Evolutionary conservation across 2,329 filamentous ascomycete species (phyloP).

Genomic region (Xylaria sp.): DNA sequence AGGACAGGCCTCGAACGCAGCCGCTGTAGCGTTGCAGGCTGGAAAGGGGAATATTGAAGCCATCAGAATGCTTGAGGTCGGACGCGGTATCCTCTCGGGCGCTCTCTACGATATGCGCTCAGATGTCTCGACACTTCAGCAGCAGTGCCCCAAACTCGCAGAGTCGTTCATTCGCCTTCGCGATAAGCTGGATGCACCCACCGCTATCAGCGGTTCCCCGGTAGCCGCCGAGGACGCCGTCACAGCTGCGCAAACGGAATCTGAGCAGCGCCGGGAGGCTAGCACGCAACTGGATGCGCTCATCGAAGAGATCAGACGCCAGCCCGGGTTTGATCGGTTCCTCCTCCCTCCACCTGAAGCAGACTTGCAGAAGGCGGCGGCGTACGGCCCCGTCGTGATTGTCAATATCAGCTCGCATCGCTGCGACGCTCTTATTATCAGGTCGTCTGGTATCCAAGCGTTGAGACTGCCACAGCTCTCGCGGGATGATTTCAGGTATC

Average conservation of each 20-base stretch:
- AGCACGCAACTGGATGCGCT: neutral
- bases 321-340: constrained; percentile 33
- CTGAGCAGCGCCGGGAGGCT: neutral
- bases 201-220: neutral
- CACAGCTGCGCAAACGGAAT: neutral
- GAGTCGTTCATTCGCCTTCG: neutral
- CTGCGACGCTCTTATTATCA: constrained; percentile 38
- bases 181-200: neutral
- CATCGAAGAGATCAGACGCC: constrained; percentile 24
- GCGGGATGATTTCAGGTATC: constrained; percentile 1
- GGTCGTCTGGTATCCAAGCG: constrained; percentile 13
- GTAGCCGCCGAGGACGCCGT: neutral
- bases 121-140: constrained; percentile 1
- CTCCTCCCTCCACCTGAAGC: constrained; percentile 24
- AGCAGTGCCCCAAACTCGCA: constrained; percentile 1
- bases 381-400: constrained; percentile 33
- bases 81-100: constrained; percentile 32
- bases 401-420: constrained; percentile 35
- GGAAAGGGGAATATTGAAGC: constrained; percentile 12
- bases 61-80: constrained; percentile 30
- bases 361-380: constrained; percentile 26
- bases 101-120: constrained; percentile 9
- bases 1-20: constrained; percentile 28
- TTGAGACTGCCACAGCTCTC: constrained; percentile 25
- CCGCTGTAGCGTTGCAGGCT: constrained; percentile 25